A percentile compares a stretch with the other conserved stretches of the same genome.
phyloP scores from a whole-genome alignment of 2,329 filamentous ascomycete genomes.

The Epichloe glyceriae region DNA sequence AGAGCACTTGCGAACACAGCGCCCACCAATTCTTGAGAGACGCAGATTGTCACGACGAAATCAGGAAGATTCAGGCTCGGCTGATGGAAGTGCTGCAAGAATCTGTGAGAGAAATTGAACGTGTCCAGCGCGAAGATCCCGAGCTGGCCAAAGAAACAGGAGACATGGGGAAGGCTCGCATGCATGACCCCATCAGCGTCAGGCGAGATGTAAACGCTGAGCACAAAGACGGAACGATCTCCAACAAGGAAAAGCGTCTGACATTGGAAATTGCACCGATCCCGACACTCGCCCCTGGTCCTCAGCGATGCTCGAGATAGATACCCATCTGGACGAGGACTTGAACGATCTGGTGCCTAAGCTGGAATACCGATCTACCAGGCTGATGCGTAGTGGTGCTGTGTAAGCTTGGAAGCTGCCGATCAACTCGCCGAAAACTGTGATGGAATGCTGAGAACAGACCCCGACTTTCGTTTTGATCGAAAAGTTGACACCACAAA shows the following conservation, averaged over 20 bases:
- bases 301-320: constrained; percentile 19
- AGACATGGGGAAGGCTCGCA: constrained; percentile 31
- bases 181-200: constrained; percentile 40
- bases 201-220: constrained; percentile 28
- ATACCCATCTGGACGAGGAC: constrained; percentile 25
- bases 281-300: constrained; percentile 6
- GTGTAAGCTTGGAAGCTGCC: constrained; percentile 1
- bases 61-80: constrained; percentile 53
- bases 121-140: constrained; percentile 39
- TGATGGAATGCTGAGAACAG: not conserved
- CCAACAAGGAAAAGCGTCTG: constrained; percentile 13
- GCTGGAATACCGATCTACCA: constrained; percentile 30
- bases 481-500: not conserved
- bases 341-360: constrained; percentile 26
- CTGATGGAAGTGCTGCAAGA: constrained; percentile 50
- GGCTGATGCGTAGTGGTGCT: constrained; percentile 22
- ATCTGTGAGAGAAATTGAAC: constrained; percentile 46
- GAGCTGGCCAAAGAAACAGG: constrained; percentile 25
- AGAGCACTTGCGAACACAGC: constrained; percentile 70
- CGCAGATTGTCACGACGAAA: constrained; percentile 69
- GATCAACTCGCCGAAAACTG: not conserved
- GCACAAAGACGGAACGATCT: constrained; percentile 15
- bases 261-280: constrained; percentile 11
- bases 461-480: too few species aligned
- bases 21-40: constrained; percentile 84